Conservation (phyloP, 305 asterid species). For the Fraxinus sp. region DNA sequence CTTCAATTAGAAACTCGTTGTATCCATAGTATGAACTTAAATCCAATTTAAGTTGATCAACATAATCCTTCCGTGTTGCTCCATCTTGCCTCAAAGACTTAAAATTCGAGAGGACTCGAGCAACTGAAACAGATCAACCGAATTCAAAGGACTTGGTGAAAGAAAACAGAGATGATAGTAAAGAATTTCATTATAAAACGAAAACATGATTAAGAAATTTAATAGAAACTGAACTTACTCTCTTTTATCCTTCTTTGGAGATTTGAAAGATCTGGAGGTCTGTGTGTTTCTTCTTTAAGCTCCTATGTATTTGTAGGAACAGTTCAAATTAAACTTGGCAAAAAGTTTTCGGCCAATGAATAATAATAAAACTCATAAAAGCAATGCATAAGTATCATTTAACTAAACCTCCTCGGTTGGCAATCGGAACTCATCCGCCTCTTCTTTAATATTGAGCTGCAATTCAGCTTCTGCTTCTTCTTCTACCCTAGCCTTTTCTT, state of each 20-base stretch:
- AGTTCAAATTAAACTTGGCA: background rate
- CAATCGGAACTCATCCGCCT: constrained; percentile 75
- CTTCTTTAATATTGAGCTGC: constrained; percentile 58
- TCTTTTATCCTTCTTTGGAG: constrained; percentile 88
- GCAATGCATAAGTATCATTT: background rate
- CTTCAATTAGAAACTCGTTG: constrained; percentile 70
- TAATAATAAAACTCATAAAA: constrained; percentile 3
- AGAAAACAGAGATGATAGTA: background rate
- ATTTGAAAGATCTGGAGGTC: constrained; percentile 79
- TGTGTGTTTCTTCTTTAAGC: constrained; percentile 72
- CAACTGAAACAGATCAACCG: constrained; percentile 54
- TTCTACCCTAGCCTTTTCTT: constrained; percentile 43
- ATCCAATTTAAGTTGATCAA: constrained; percentile 70
- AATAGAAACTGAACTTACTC: constrained; percentile 41
- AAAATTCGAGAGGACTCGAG: constrained; percentile 76
- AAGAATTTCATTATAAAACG: background rate
- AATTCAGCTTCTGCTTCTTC: constrained; percentile 55
- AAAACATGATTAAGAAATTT: background rate
- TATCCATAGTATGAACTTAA: constrained; percentile 77
- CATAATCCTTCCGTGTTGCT: constrained; percentile 64
- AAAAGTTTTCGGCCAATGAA: background rate
- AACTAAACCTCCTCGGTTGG: constrained; percentile 69
- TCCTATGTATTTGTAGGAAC: constrained; percentile 45
- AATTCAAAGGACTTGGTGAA: background rate
- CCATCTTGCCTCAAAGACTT: constrained; percentile 74